phyloP scores from a whole-genome alignment of 805 yeast species.

The Candida railenensis region DNA sequence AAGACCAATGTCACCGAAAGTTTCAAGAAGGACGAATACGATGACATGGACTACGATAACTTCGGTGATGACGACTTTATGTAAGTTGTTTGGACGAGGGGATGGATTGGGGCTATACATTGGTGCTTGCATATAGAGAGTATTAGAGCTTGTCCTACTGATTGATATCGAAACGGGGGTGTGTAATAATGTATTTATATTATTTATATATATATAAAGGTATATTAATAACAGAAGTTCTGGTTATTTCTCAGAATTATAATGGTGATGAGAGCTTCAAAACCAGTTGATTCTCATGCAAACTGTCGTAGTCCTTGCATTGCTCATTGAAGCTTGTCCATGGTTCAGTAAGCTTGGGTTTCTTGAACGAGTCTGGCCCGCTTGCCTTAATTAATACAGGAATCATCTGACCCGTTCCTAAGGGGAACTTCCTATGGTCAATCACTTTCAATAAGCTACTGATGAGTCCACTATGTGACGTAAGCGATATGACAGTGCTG shows the following conservation, averaged over 20 bases:
- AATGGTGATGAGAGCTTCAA: not conserved
- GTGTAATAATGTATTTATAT: no score
- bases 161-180: no score
- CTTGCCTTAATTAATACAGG: conserved; percentile 28
- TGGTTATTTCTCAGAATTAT: no score
- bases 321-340: conserved; percentile 2
- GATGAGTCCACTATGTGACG: conserved; percentile 29
- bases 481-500: conserved; percentile 21
- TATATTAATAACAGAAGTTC: no score
- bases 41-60: conserved; percentile 49
- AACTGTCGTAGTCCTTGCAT: conserved; percentile 2
- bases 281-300: not conserved
- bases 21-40: conserved; percentile 64
- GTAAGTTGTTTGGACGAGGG: no score
- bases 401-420: conserved; percentile 27
- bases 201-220: no score
- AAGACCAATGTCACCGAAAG: conserved; percentile 50
- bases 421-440: conserved; percentile 20
- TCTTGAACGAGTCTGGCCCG: conserved; percentile 3
- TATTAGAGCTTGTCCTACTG: no score
- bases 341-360: conserved; percentile 5
- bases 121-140: not conserved
- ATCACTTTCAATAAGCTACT: conserved; percentile 23
- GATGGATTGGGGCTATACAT: not conserved
- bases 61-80: conserved; percentile 81